These are phyloP conservation scores for Mikania micrantha DNA, from an alignment of 129 eudicot species.

Conservation along the genomic window DNA sequence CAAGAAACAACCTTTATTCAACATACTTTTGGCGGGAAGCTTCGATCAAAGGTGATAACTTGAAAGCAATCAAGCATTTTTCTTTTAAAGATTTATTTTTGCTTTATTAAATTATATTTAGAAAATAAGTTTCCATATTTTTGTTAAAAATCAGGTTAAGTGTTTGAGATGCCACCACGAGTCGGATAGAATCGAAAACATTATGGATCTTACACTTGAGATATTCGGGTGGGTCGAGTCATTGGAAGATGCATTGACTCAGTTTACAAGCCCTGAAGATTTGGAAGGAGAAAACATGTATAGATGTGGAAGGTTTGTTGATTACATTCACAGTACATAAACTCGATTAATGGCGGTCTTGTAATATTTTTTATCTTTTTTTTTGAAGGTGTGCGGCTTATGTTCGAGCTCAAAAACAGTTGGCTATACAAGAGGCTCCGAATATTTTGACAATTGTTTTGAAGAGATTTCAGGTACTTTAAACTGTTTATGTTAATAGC, in stretches of 20 bases:
- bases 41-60: conserved; percentile 61
- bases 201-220: conserved; percentile 93
- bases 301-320: conserved; percentile 77
- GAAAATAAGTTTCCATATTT: neutral
- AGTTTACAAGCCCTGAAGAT: conserved; percentile 84
- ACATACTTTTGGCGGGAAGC: conserved; percentile 87
- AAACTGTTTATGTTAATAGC: neutral
- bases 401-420: conserved; percentile 79
- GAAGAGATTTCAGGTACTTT: conserved; percentile 88
- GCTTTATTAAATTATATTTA: neutral
- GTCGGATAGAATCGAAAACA: conserved; percentile 73
- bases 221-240: conserved; percentile 89
- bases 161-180: conserved; percentile 82
- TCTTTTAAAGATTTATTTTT: neutral
- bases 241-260: conserved; percentile 82
- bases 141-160: conserved; percentile 51
- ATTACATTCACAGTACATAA: neutral
- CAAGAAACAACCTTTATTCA: conserved; percentile 93
- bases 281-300: conserved; percentile 98
- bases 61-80: neutral
- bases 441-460: conserved; percentile 81
- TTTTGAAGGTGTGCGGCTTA: conserved; percentile 66
- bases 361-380: conserved; percentile 3
- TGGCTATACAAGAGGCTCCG: conserved; percentile 89
- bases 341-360: neutral